Conservation (phyloP, 495 filamentous ascomycete species). For the Aspergillus nidulans region DNA sequence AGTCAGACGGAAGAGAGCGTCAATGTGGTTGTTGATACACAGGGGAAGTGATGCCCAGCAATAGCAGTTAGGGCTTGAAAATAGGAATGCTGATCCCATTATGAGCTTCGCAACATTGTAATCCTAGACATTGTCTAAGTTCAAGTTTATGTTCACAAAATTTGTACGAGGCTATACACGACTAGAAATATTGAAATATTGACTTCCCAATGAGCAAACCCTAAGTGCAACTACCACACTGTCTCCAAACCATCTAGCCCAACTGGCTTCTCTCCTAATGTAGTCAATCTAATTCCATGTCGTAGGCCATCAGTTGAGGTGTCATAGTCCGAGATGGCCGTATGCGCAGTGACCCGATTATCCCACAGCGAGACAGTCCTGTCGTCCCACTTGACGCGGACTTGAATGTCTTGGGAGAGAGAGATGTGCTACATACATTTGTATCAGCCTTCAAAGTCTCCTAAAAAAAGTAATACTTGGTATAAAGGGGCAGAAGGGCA, state of each 20-base stretch:
- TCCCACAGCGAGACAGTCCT: slow-evolving; percentile 47
- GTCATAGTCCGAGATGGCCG: slow-evolving; percentile 51
- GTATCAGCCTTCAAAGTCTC: no score
- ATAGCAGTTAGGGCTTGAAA: background rate
- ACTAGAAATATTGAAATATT: no score
- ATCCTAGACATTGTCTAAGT: no score
- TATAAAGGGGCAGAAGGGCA: background rate
- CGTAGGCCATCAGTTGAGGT: slow-evolving; percentile 37
- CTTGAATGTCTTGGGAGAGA: slow-evolving; percentile 42
- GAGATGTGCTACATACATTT: slow-evolving; percentile 31
- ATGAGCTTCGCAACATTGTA: no score
- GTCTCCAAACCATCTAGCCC: slow-evolving; percentile 39
- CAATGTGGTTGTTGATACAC: background rate
- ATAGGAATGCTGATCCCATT: background rate
- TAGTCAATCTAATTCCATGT: slow-evolving; percentile 46
- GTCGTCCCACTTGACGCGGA: slow-evolving; percentile 39
- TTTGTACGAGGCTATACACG: no score
- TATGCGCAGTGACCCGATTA: slow-evolving; percentile 40
- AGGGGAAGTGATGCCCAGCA: background rate
- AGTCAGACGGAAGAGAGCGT: background rate
- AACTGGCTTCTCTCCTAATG: slow-evolving; percentile 39
- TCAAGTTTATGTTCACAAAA: no score
- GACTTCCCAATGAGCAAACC: no score
- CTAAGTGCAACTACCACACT: no score
- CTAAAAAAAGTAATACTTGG: background rate